Conservation (phyloP, 2,329 filamentous ascomycete genomes). For the Rhexocercosporidium sp. region DNA sequence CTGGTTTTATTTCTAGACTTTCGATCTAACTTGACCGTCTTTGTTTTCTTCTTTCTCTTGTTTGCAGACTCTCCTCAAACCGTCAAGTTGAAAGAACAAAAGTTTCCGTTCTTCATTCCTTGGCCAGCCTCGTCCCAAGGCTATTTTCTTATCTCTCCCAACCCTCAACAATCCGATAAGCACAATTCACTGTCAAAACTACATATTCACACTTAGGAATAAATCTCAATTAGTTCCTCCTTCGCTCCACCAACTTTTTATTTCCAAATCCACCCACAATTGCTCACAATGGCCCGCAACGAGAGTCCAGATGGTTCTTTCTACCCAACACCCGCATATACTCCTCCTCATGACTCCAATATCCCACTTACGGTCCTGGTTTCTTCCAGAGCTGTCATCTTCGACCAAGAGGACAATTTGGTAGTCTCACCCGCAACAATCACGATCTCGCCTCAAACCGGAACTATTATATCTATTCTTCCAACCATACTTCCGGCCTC, state of each 20-base stretch:
- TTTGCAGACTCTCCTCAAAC: slow-evolving; percentile 12
- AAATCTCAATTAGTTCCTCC: slow-evolving; percentile 8
- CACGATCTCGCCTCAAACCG: slow-evolving; percentile 75
- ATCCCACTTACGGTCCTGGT: slow-evolving; percentile 74
- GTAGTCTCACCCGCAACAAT: slow-evolving; percentile 82
- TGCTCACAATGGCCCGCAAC: slow-evolving; percentile 31
- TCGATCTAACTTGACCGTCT: slow-evolving; percentile 17
- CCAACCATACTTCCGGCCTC: slow-evolving; percentile 75
- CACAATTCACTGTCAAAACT: slow-evolving; percentile 24
- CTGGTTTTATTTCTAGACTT: slow-evolving; percentile 3
- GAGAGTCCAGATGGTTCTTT: slow-evolving; percentile 20
- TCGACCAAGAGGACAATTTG: slow-evolving; percentile 65
- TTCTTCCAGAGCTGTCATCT: slow-evolving; percentile 83
- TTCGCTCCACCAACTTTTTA: slow-evolving; percentile 14
- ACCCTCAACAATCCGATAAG: slow-evolving; percentile 35
- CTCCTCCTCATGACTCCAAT: slow-evolving; percentile 37
- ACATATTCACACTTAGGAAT: slow-evolving; percentile 4
- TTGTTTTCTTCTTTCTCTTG: slow-evolving; percentile 22
- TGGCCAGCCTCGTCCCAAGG: slow-evolving; percentile 20
- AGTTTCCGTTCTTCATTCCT: slow-evolving; percentile 12
- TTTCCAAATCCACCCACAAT: slow-evolving; percentile 16
- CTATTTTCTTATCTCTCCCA: slow-evolving; percentile 25
- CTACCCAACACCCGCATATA: slow-evolving; percentile 40
- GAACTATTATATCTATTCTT: slow-evolving; percentile 82
- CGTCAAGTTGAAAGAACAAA: slow-evolving; percentile 4